phyloP scores from a whole-genome alignment of 108 stramenopile species.

The Cyclotella cryptica region DNA sequence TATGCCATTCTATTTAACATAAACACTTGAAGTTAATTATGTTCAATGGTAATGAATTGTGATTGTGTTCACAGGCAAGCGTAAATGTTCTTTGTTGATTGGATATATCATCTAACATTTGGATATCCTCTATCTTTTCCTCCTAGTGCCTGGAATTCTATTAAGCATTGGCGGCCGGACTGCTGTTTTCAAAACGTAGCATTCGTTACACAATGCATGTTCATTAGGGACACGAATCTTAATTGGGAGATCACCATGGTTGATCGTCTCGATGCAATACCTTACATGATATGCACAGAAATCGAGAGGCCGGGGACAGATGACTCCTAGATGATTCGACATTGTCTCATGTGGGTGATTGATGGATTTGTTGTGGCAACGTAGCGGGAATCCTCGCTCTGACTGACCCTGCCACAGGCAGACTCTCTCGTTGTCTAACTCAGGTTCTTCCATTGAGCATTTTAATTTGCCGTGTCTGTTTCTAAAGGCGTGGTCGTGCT shows the following conservation, averaged over 20 bases:
- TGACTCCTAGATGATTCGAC: slow-evolving; percentile 11
- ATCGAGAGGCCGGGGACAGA: slow-evolving; percentile 12
- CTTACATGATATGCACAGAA: slow-evolving; percentile 42
- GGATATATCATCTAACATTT: too few relatives aligned
- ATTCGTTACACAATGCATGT: slow-evolving; percentile 45
- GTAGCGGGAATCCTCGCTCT: slow-evolving; percentile 16
- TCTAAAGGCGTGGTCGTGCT: slow-evolving; percentile 4
- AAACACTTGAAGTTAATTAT: too few relatives aligned
- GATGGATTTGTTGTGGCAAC: slow-evolving; percentile 32
- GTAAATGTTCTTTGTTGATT: too few relatives aligned
- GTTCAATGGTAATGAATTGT: too few relatives aligned
- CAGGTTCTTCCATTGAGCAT: slow-evolving; percentile 5
- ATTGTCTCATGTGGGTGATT: slow-evolving; percentile 14
- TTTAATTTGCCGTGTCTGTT: slow-evolving; percentile 22
- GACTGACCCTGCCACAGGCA: slow-evolving; percentile 29
- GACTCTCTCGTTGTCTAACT: not conserved
- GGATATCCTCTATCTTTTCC: slow-evolving; percentile 17
- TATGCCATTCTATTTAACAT: too few relatives aligned
- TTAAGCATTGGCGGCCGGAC: slow-evolving; percentile 19
- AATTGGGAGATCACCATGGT: slow-evolving; percentile 22
- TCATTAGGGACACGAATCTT: slow-evolving; percentile 39
- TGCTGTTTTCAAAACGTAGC: slow-evolving; percentile 19
- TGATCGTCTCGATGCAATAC: slow-evolving; percentile 27
- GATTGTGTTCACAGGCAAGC: too few relatives aligned
- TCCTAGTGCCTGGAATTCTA: slow-evolving; percentile 35